Evolutionary conservation across 805 yeast species (phyloP), one percentile per base, ranked within the genome.

Genomic region (Spencermartinsiella europaea): DNA sequence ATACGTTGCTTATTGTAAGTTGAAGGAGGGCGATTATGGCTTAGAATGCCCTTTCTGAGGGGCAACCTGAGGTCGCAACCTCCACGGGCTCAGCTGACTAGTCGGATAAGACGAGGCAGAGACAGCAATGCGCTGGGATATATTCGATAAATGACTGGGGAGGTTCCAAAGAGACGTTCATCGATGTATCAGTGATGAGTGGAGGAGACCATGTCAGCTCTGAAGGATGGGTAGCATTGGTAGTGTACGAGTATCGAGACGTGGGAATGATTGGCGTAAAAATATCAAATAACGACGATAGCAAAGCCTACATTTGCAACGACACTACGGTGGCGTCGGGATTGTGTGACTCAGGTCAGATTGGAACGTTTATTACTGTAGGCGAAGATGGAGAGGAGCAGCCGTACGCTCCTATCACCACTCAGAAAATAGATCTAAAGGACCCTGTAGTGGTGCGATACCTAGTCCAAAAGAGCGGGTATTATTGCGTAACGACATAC

Each of bases 41-140:
- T n/a, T n/a, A n/a, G n/a, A n/a, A n/a, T 28, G 14, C n/a, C n/a
- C 14, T 28, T 28, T 28, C 33, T 10, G 33, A 28, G 10, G 14
- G 10, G 33, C 20, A 21, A 16, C 16, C 27, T 10, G 25, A 10
- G 27, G 7, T 7, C 20, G 8, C 12, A 16, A 20, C 21, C 22
- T 14, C n/a, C n/a, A 15, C 16, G 45, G 42, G 37, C 21, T 34
- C 8, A 49, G n/a, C n/a, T n/a, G 17, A 43, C 20, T 43, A 56
- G 44, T 39, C 52, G 10, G 71, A 87, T 52, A 74, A 75, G 39
- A 63, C 74, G 14, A 65, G 58, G 7, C 67, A 76, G 40, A 71
- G 81, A 15, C 93, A 86, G 58, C 78, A 79, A 21, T 91, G 99
- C 64, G 75, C 89, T 3, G 99, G 99, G 31, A 83, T 91, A 80